A percentile compares a stretch with the other conserved stretches of the same genome.
Evolutionary conservation across 495 filamentous ascomycete genomes (phyloP).

Genomic region (Penicillium lagena): DNA sequence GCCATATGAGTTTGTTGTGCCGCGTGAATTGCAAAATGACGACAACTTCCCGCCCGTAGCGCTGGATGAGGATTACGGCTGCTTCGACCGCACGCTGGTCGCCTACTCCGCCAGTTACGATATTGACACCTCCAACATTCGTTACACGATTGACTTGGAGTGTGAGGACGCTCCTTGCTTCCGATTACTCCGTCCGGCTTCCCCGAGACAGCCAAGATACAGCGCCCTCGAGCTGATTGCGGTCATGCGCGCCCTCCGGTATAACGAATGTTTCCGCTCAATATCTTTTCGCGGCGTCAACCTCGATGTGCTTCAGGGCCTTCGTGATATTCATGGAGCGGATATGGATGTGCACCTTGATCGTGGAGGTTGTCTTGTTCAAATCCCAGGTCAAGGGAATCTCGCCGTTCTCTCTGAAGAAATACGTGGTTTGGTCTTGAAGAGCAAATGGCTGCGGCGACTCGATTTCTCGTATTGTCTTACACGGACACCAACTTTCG

Average conservation of each 20-base stretch:
- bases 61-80: slow-evolving; percentile 67
- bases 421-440: slow-evolving; percentile 62
- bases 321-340: slow-evolving; percentile 52
- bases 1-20: slow-evolving; percentile 58
- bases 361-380: slow-evolving; percentile 48
- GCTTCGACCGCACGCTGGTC: slow-evolving; percentile 75
- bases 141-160: slow-evolving; percentile 71
- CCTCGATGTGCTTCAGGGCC: slow-evolving; percentile 59
- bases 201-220: slow-evolving; percentile 52
- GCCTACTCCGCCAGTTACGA: slow-evolving; percentile 80
- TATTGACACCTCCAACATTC: slow-evolving; percentile 63
- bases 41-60: slow-evolving; percentile 56
- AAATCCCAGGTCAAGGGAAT: slow-evolving; percentile 51
- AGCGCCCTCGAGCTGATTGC: slow-evolving; percentile 71
- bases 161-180: slow-evolving; percentile 80
- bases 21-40: slow-evolving; percentile 52
- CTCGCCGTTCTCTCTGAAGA: slow-evolving; percentile 66
- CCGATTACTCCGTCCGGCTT: slow-evolving; percentile 63
- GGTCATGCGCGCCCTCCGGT: slow-evolving; percentile 78
- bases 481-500: slow-evolving; percentile 42
- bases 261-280: slow-evolving; percentile 83
- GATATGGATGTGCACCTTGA: slow-evolving; percentile 59
- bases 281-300: slow-evolving; percentile 76
- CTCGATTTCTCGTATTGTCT: slow-evolving; percentile 60
- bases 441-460: slow-evolving; percentile 54